Percentiles rank a stretch among this genome's conserved stretches.
phyloP scores from a whole-genome alignment of 2,329 filamentous ascomycete species.

The Grosmannia huntii region DNA sequence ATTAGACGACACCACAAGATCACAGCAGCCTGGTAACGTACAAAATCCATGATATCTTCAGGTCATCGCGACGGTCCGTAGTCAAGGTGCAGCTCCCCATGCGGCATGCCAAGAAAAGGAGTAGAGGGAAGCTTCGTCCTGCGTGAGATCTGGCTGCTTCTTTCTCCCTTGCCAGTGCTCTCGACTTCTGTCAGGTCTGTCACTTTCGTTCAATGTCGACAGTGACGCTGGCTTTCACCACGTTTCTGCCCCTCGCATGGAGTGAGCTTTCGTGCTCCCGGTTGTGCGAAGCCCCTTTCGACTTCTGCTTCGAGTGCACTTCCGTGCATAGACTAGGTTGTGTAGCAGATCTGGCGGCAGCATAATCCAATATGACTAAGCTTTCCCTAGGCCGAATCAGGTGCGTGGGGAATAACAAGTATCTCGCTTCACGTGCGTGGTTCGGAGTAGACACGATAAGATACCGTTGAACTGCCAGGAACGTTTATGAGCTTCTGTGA shows the following conservation, averaged over 20 bases:
- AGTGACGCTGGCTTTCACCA: neutral
- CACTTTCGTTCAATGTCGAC: neutral
- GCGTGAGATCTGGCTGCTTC: neutral
- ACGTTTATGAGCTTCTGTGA: too few species aligned
- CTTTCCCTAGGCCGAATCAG: neutral
- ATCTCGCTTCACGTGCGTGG: too few species aligned
- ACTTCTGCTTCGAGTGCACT: neutral
- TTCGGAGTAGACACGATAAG: too few species aligned
- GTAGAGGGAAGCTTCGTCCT: neutral
- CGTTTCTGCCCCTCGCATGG: neutral
- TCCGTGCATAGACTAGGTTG: slow-evolving; percentile 4
- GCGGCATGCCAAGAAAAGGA: neutral
- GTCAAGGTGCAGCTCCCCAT: neutral
- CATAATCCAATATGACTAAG: neutral
- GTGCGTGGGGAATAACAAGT: neutral
- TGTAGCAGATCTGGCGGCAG: slow-evolving; percentile 10
- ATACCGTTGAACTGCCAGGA: too few species aligned
- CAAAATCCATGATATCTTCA: slow-evolving; percentile 43
- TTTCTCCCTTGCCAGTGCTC: neutral
- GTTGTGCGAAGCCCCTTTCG: neutral
- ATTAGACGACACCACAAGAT: neutral
- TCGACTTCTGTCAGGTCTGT: neutral
- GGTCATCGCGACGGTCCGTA: slow-evolving; percentile 28
- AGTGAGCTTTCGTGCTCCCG: neutral
- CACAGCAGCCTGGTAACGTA: slow-evolving; percentile 20